Percentiles rank a stretch among this genome's conserved stretches.
Evolutionary conservation across 805 yeast species (phyloP).

Genomic region (Zygotorulaspora florentina): DNA sequence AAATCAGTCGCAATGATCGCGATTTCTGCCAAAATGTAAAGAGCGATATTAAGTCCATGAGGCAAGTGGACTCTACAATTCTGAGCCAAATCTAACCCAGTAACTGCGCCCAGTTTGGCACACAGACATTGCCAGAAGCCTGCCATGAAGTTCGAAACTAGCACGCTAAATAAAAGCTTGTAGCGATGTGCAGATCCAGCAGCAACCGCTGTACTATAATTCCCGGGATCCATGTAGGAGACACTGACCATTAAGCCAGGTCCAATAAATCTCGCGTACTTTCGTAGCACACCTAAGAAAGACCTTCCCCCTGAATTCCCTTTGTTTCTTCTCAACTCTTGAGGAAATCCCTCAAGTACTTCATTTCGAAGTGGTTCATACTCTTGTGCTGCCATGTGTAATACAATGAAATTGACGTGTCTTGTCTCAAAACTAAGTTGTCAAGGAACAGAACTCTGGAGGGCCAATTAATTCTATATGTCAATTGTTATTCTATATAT

Average conservation of each 20-base stretch:
- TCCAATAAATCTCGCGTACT: constrained; percentile 70
- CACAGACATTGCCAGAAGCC: constrained; percentile 80
- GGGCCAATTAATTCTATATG: no score
- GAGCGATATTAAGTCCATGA: constrained; percentile 49
- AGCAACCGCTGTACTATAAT: constrained; percentile 90
- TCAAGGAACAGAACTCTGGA: no score
- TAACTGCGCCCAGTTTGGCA: constrained; percentile 86
- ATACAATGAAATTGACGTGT: no score
- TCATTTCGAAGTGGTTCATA: constrained; percentile 10
- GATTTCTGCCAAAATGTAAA: constrained; percentile 77
- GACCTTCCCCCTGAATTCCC: constrained; percentile 2
- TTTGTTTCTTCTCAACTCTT: constrained; percentile 3
- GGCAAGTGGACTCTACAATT: constrained; percentile 77
- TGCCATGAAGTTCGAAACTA: constrained; percentile 81
- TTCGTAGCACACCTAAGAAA: constrained; percentile 31
- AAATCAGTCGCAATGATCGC: constrained; percentile 95
- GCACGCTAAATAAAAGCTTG: constrained; percentile 69
- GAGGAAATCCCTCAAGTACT: neutral
- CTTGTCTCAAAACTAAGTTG: no score
- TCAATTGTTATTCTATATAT: no score
- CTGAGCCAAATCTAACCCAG: constrained; percentile 88
- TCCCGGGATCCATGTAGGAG: constrained; percentile 97
- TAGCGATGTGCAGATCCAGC: constrained; percentile 87
- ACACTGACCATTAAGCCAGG: constrained; percentile 95
- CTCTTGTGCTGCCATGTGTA: constrained; percentile 7